Base-by-base conservation (phyloP, 164 flowering plant genomes). In the Macadamia integrifolia region DNA sequence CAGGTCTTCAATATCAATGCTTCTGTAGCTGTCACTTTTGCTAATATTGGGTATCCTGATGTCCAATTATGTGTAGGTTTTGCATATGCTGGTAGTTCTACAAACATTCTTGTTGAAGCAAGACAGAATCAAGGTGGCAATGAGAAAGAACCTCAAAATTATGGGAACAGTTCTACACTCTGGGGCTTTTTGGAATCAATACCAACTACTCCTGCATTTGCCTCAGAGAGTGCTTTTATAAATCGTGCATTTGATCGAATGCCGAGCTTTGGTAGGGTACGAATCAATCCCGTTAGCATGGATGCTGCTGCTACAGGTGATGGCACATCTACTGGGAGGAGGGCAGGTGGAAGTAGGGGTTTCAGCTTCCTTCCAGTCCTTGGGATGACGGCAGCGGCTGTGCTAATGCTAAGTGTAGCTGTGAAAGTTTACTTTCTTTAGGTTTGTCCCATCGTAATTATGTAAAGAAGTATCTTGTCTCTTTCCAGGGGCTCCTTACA, bases 131-230 rank as follows among this genome's bases (percentile, higher is more conserved):
- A 73, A 62, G 74, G 59, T 18, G 73, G 70, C 32, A 62, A 69
- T 42, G 69, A 62, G 15, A 81, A 50, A 53, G 78, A 44, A 66
- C 75, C 66, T 59, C 58, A 74, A 42, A 78, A 71, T 17, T 73
- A 82, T 49, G 75, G 85, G 88, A 70, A 85, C 60, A 80, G 87
- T 30, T 85, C 97, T 69, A 72, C 85, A 2, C 44, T 95, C 13
- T 86, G 90, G 85, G 18, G 79, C 18, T 82, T 89, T 74, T 82
- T 95, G 75, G 99, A 88, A 56, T 87, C 98, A 32, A 84, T 95
- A 68, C 99, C 99, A 1, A 77, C 93, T 23, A 80, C 81, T 69
- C 97, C 98, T 67, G 99, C 99, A 66, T 82, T 92, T 23, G 99
- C 99, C 23, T 72, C 96, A 0, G 99, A 95, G 73, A 81, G 69